Percentiles rank a stretch among this genome's conserved stretches.
These are phyloP conservation scores for Nakataea oryzae DNA, from an alignment of 2,329 filamentous ascomycete genomes.

Conservation along the genomic window DNA sequence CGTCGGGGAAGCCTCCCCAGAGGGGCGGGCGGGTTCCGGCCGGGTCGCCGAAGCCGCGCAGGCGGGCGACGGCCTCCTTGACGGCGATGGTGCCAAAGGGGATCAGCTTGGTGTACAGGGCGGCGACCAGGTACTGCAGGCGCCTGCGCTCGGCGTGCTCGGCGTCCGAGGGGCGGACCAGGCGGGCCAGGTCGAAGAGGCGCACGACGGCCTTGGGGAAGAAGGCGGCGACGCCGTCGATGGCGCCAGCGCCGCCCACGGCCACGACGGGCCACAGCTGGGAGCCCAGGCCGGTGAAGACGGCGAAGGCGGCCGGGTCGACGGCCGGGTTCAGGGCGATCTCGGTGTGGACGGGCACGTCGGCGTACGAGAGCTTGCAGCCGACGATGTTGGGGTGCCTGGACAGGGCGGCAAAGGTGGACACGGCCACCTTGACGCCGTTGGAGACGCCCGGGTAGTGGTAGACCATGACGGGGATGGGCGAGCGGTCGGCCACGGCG, in stretches of 20 bases:
- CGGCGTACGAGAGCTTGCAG: slow-evolving; percentile 56
- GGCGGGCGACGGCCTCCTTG: slow-evolving; percentile 48
- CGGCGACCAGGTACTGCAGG: slow-evolving; percentile 51
- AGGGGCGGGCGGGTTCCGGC: slow-evolving; percentile 51
- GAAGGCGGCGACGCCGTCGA: slow-evolving; percentile 55
- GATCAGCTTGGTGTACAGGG: slow-evolving; percentile 52
- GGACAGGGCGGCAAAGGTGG: slow-evolving; percentile 47
- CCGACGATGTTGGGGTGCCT: slow-evolving; percentile 56
- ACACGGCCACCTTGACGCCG: slow-evolving; percentile 45
- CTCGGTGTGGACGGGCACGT: slow-evolving; percentile 53
- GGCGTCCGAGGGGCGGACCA: slow-evolving; percentile 15
- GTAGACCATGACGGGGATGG: slow-evolving; percentile 49
- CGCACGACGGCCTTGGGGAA: slow-evolving; percentile 52
- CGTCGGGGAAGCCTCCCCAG: slow-evolving; percentile 41
- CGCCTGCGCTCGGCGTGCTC: slow-evolving; percentile 39
- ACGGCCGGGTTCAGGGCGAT: slow-evolving; percentile 51
- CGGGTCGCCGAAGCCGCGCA: slow-evolving; percentile 45
- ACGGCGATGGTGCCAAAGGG: slow-evolving; percentile 52
- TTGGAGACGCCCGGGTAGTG: slow-evolving; percentile 57
- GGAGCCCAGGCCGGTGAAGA: slow-evolving; percentile 57
- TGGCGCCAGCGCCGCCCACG: slow-evolving; percentile 53
- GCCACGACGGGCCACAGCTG: slow-evolving; percentile 54
- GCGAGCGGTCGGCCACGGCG: slow-evolving; percentile 47
- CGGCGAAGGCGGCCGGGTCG: slow-evolving; percentile 48
- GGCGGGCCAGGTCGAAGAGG: slow-evolving; percentile 37